Evolutionary conservation across 148 eudicot species (phyloP).

Genomic region (Nepenthes mirabilis): DNA sequence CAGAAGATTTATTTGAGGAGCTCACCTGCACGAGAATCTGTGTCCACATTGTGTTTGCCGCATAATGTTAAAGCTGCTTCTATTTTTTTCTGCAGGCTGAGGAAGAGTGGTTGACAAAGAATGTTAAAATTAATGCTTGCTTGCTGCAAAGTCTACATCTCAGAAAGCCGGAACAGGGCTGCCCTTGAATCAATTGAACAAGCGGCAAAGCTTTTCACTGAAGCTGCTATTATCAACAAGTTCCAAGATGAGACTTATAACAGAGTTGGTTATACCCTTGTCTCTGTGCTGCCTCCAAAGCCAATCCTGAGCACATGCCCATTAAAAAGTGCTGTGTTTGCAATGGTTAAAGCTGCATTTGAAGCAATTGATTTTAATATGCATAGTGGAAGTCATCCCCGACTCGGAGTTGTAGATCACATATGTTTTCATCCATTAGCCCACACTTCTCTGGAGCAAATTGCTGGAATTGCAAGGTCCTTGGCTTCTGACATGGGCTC

Average conservation of each 20-base stretch:
- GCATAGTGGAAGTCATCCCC: slow-evolving; percentile 76
- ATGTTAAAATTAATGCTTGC: slow-evolving; percentile 58
- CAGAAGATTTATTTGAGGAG: too few relatives aligned
- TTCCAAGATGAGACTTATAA: slow-evolving; percentile 82
- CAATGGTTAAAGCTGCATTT: slow-evolving; percentile 76
- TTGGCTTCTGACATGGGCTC: slow-evolving; percentile 71
- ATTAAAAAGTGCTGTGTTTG: slow-evolving; percentile 44
- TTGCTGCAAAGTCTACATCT: slow-evolving; percentile 84
- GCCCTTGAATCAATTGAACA: slow-evolving; percentile 66
- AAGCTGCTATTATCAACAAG: slow-evolving; percentile 54
- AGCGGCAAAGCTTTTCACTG: slow-evolving; percentile 51
- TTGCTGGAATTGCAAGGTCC: slow-evolving; percentile 53
- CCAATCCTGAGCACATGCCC: slow-evolving; percentile 17
- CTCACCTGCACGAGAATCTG: too few relatives aligned
- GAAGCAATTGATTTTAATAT: slow-evolving; percentile 42
- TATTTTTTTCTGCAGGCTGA: too few relatives aligned
- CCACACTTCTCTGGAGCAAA: slow-evolving; percentile 38
- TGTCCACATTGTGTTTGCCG: too few relatives aligned
- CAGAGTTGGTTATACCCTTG: slow-evolving; percentile 90
- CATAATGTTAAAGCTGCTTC: too few relatives aligned
- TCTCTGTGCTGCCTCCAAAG: slow-evolving; percentile 33
- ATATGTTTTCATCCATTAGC: slow-evolving; percentile 77
- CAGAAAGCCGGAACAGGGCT: slow-evolving; percentile 74
- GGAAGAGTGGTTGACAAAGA: too few relatives aligned
- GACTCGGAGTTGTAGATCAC: slow-evolving; percentile 91